These are phyloP conservation scores for Raddia guianensis DNA, from an alignment of 176 grass and related monocot genomes.

Conservation along the genomic window DNA sequence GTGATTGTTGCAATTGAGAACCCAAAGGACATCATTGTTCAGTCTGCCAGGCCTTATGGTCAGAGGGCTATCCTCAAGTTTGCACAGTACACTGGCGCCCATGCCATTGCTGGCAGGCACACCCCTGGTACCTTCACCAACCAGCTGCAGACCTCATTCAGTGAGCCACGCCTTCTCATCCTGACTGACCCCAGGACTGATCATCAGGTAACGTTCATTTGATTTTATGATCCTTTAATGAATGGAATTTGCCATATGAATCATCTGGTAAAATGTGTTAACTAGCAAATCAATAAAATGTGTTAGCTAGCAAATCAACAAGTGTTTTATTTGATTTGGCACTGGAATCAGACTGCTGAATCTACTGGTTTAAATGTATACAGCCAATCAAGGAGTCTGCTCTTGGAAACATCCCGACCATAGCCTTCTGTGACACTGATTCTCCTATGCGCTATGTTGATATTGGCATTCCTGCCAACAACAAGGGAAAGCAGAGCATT, in stretches of 20 bases:
- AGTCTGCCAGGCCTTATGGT: conserved; percentile 77
- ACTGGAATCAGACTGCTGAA: no score
- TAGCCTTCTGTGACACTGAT: conserved; percentile 83
- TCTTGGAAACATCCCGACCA: conserved; percentile 66
- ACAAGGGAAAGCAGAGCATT: conserved; percentile 94
- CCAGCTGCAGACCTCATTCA: conserved; percentile 77
- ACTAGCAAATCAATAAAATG: no score
- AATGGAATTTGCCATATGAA: not conserved
- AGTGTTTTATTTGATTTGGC: no score
- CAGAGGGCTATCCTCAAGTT: conserved; percentile 80
- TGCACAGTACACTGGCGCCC: conserved; percentile 79
- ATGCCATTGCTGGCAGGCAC: conserved; percentile 81
- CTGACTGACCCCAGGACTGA: conserved; percentile 76
- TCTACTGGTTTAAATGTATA: not conserved
- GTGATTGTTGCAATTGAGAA: conserved; percentile 77
- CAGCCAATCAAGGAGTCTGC: conserved; percentile 74
- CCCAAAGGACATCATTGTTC: conserved; percentile 76
- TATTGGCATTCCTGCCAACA: conserved; percentile 95
- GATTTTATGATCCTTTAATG: not conserved
- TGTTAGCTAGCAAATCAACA: no score
- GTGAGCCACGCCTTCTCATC: conserved; percentile 77
- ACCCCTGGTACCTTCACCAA: conserved; percentile 83
- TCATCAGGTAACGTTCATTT: conserved; percentile 53
- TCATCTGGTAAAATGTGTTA: not conserved
- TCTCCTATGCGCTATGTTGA: conserved; percentile 96